phyloP scores from a whole-genome alignment of 108 stramenopile species.

The Phaeodactylum tricornutum region DNA sequence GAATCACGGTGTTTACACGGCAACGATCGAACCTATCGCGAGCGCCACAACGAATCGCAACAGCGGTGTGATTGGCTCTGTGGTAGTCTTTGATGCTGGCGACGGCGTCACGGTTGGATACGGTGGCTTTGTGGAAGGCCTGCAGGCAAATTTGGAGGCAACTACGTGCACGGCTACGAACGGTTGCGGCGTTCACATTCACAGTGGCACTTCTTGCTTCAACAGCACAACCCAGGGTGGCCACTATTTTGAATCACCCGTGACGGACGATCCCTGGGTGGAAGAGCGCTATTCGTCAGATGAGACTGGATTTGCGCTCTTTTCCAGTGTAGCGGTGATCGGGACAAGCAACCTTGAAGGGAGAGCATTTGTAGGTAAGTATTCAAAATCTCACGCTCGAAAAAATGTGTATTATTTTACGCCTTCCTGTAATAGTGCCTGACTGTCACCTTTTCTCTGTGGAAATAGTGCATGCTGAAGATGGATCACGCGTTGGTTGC shows the following conservation, averaged over 20 bases:
- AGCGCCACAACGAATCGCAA: too few species aligned
- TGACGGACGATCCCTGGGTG: constrained; percentile 1
- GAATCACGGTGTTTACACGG: too few species aligned
- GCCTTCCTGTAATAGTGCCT: too few species aligned
- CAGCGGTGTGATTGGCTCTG: background rate
- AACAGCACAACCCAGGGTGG: constrained; percentile 12
- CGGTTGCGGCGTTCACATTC: constrained; percentile 26
- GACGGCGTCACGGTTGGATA: background rate
- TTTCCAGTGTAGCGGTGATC: background rate
- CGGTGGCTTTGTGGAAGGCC: background rate
- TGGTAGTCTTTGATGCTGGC: background rate
- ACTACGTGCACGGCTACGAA: constrained; percentile 4
- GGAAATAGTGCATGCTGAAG: constrained; percentile 2
- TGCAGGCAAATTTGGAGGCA: constrained; percentile 2
- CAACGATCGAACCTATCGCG: too few species aligned
- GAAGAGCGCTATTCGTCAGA: constrained; percentile 3
- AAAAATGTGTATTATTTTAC: too few species aligned
- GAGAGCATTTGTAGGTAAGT: constrained; percentile 2
- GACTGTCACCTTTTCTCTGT: too few species aligned
- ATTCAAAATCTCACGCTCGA: background rate
- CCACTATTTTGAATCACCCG: constrained; percentile 20
- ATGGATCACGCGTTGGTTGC: constrained; percentile 4
- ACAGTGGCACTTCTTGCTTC: constrained; percentile 19
- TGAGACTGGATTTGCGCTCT: background rate
- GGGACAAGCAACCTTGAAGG: background rate